Base-by-base conservation (phyloP, 1,284 basidiomycete species). In the Trametes pubescens region DNA sequence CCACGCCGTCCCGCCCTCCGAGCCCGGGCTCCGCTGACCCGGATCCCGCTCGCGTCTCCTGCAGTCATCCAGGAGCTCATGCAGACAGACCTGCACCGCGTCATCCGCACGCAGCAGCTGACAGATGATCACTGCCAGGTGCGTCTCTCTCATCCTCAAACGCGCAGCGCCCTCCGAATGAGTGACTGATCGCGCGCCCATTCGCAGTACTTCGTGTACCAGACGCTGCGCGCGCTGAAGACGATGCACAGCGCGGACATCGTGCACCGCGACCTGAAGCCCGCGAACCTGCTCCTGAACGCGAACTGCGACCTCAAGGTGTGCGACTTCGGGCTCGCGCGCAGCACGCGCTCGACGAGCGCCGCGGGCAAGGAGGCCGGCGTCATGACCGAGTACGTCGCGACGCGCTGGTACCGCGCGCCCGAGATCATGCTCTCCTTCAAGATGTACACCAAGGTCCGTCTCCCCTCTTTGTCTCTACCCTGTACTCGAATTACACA, bases 371-470 rank as follows among this genome's bases (percentile, higher is more conserved):
- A 87, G 70, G 90, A 90, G 71, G 80, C 86, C 32, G 91, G 91
- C 1, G 80, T 91, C 71, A 92, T 93, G 92, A 93, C 92, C 4
- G 87, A 91, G 80, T 93, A 94, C 72, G 92, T 95, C 52, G 92
- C 93, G 1, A 95, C 93, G 49, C 80, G 93, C 52, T 91, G 92
- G 92, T 94, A 93, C 75, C 84, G 91, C 62, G 92, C 92, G 7
- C 92, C 92, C 0, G 93, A 95, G 78, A 95, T 95, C 75, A 95
- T 95, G 93, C 81, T 95, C 64, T 91, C 88, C 57, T 95, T 95
- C 80, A 93, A 93, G 75, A 93, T 93, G 84, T 94, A 92, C 76
- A 88, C 87, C 51, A 88, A 88, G 80, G 86, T 84, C 61, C 32
- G 68, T 54, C 13, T 37, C 26, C 14, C 29, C 32, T 18, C 29